Conservation (phyloP, 352 stramenopile genomes). For the Peronospora belbahrii region DNA sequence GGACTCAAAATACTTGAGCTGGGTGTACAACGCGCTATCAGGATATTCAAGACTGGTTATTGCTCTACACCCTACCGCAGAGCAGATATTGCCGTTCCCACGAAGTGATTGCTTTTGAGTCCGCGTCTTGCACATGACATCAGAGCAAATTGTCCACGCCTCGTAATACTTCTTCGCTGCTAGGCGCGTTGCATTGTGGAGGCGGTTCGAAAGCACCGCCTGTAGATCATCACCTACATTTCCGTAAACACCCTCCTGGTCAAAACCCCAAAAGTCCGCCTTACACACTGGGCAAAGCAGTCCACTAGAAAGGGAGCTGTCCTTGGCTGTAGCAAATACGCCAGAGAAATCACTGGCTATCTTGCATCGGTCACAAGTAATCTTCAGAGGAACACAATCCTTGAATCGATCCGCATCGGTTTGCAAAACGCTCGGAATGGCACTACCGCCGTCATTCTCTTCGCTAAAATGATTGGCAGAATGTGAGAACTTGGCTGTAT, state of each 20-base stretch:
- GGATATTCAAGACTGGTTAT: constrained; percentile 84
- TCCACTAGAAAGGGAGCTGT: constrained; percentile 33
- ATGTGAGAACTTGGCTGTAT: constrained; percentile 91
- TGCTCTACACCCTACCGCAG: constrained; percentile 88
- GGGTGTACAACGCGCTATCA: constrained; percentile 90
- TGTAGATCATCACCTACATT: constrained; percentile 65
- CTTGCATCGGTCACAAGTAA: constrained; percentile 69
- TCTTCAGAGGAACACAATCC: constrained; percentile 65
- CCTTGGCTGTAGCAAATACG: constrained; percentile 48
- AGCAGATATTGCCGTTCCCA: constrained; percentile 89
- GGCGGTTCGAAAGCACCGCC: constrained; percentile 71
- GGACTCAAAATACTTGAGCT: constrained; percentile 96
- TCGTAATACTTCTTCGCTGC: constrained; percentile 87
- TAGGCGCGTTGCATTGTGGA: constrained; percentile 73
- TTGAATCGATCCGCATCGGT: constrained; percentile 87
- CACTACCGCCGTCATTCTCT: constrained; percentile 74
- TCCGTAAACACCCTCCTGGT: constrained; percentile 68
- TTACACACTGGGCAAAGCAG: constrained; percentile 67
- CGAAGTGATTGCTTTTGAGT: constrained; percentile 94
- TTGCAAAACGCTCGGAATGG: constrained; percentile 85
- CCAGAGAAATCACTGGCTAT: constrained; percentile 60
- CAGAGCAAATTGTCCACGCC: constrained; percentile 89
- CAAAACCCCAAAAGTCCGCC: constrained; percentile 77
- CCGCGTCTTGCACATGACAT: constrained; percentile 90
- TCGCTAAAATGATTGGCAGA: constrained; percentile 70